Evolutionary conservation across 2,329 filamentous ascomycete genomes (phyloP), one percentile per base, ranked within the genome.

Genomic region (Gnomoniopsis smithogilvyi): DNA sequence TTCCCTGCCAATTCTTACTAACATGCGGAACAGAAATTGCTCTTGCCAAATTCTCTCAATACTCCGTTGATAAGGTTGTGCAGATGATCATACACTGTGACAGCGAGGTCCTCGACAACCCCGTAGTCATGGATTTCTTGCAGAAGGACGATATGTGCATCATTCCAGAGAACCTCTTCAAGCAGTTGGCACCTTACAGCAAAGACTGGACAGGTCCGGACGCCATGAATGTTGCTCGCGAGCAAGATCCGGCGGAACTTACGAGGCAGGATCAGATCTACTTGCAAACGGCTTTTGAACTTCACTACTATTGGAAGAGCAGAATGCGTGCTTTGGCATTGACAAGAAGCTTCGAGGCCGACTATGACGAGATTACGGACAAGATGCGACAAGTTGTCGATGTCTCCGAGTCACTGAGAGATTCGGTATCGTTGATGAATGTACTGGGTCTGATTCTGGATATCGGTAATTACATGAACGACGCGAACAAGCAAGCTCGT

Each of bases 391-490:
- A 95, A 62, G 86, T 99, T n/a, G 90, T 96, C 38, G 78, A 79
- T 33, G 92, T 96, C 10, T 94, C 93, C 4, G 94, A 98, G 75
- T 90, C 92, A 11, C 78, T 99, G 56, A 86, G 94, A 51, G 92
- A 96, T 70, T 97, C 93, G 1, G 92, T 96, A 26, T 90, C 92
- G 26, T 78, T 99, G 67, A 96, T 98, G 88, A 97, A 96, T 65
- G 92, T 99, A 50, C 85, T 99, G 58, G 93, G 94, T 60, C 82
- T 98, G 63, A 99, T 99, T 74, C 80, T 99, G 67, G 94, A 97
- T 73, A 96, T 99, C 69, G 95, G 95, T 74, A 99, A 99, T 75
- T 99, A 96, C 81, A 99, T 99, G 95, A 99, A 99, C 79, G 95
- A 98, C 71, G 89, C 93, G 57, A 98, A 97, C 77, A 99, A 99